phyloP scores from a whole-genome alignment of 257 asterid genomes.

The Solanum pinnatisectum region DNA sequence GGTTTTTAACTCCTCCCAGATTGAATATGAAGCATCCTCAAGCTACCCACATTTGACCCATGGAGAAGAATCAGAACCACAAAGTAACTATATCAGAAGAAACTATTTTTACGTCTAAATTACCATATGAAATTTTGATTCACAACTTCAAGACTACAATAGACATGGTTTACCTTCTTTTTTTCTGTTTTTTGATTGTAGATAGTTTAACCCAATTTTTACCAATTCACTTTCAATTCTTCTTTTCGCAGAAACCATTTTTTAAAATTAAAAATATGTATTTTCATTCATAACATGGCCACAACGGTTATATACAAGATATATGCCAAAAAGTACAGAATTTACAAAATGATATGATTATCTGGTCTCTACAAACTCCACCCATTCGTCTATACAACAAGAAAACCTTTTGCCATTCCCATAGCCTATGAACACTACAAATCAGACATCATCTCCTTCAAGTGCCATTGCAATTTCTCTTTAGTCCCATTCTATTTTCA shows the following conservation, averaged over 20 bases:
- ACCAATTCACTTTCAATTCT: not conserved
- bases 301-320: not conserved
- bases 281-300: not conserved
- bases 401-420: not conserved
- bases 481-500: not conserved
- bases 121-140: not conserved
- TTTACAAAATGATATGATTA: not conserved
- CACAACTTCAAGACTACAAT: not conserved
- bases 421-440: not conserved
- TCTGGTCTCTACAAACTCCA: not conserved
- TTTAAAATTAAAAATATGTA: not conserved
- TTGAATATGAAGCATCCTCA: not conserved
- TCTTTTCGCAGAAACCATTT: not conserved
- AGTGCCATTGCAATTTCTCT: not conserved
- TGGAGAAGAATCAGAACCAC: not conserved
- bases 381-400: not conserved
- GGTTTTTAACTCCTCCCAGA: not conserved
- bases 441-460: not conserved
- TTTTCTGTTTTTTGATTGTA: not conserved
- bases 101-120: not conserved
- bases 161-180: not conserved
- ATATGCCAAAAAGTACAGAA: not conserved
- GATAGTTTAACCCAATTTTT: not conserved
- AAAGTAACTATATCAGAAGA: not conserved
- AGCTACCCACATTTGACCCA: not conserved